Base-by-base conservation (phyloP, 257 asterid species). In the Nicotiana paniculata region DNA sequence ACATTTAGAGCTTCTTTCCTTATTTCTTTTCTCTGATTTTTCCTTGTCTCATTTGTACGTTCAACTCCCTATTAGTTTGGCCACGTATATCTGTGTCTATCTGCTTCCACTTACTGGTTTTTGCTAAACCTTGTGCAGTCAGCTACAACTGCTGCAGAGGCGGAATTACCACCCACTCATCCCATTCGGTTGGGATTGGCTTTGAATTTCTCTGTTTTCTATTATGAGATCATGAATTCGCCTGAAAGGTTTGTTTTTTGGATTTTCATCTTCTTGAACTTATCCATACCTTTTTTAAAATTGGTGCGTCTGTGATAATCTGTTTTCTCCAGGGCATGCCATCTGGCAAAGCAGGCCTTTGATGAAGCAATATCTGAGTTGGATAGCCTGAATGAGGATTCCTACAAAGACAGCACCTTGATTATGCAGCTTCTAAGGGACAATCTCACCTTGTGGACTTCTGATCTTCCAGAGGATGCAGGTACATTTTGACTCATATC, bases 141-240 rank as follows among this genome's bases (percentile, higher is more conserved):
- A 55, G 98, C 98, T 39, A 94, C 97, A 77, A 86, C 89, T 51
- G 69, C 91, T 75, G 97, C 98, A 26, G 97, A 92, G 85, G 89
- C 95, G 64, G 97, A 91, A 70, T 85, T 95, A 76, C 91, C 97
- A 65, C 97, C 98, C 39, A 95, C 98, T 4, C 97, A 95, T 85
- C 97, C 98, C 58, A 93, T 95, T 86, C 93, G 98, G 53, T 65
- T 95, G 97, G 98, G 98, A 6, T 83, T 95, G 93, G 97, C 97
- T 83, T 87, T 94, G 89, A 94, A 94, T 77, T 93, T 93, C 85
- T 95, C 98, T 9, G 98, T 95, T 85, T 95, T 93, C 91, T 93
- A 88, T 90, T 95, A 95, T 75, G 98, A 95, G 90, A 95, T 95
- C 83, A 80, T 90, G 88, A 93, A 92, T 85, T 89, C 97, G 17